Evolutionary conservation across 23 red algal species (phyloP).

Genomic region (Gracilaria domingensis): DNA sequence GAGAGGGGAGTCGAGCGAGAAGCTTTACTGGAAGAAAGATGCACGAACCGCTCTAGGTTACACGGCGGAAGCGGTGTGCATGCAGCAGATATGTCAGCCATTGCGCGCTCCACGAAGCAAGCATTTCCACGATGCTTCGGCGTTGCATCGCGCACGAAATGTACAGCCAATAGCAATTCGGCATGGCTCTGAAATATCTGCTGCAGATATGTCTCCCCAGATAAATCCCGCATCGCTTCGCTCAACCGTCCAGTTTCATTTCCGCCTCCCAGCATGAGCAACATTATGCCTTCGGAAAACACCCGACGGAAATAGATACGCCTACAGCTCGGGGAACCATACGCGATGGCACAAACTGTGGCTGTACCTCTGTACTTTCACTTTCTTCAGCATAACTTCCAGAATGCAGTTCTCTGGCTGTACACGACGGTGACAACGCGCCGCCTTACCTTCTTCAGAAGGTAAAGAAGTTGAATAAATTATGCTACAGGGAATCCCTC

Average conservation of each 20-base stretch:
- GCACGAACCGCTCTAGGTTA: not conserved
- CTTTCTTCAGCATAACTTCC: too few species aligned
- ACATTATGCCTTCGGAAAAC: too few species aligned
- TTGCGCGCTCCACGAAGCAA: not conserved
- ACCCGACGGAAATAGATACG: too few species aligned
- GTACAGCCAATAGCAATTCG: conserved; percentile 2
- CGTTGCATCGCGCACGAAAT: not conserved
- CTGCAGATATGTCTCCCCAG: not conserved
- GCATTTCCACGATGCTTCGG: not conserved
- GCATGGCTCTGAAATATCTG: conserved; percentile 13
- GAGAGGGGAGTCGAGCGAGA: not conserved
- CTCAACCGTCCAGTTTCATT: not conserved
- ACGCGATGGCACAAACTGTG: too few species aligned
- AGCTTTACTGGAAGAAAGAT: not conserved
- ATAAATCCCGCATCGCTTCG: not conserved
- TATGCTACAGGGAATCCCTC: too few species aligned
- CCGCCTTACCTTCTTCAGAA: conserved; percentile 2
- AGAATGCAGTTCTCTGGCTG: too few species aligned
- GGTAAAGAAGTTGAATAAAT: not conserved
- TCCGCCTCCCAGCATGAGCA: too few species aligned
- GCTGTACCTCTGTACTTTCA: too few species aligned
- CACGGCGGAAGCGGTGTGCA: not conserved
- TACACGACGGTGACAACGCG: not conserved
- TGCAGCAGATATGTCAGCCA: not conserved
- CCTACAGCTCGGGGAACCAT: too few species aligned